phyloP scores from a whole-genome alignment of 345 rosid species.

The Sisymbrium altissimum region DNA sequence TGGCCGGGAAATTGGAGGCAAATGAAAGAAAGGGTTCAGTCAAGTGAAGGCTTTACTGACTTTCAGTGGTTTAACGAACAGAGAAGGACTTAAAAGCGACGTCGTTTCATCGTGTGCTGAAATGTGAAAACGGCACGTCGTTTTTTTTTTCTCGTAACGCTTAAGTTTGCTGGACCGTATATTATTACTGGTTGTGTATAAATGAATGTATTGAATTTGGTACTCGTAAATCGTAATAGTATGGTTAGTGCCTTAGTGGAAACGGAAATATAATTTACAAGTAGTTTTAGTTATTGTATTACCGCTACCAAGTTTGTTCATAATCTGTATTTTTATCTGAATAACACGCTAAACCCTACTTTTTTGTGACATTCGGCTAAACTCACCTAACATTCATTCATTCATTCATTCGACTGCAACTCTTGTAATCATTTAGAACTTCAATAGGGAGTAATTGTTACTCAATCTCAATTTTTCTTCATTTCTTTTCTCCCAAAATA shows the following conservation, averaged over 20 bases:
- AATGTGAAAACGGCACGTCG: background rate
- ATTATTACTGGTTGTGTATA: background rate
- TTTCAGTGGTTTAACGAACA: background rate
- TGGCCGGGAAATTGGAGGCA: conserved; percentile 3
- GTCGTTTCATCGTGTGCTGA: background rate
- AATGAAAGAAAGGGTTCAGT: conserved; percentile 27
- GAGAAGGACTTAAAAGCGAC: background rate
- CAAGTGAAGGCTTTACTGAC: background rate
- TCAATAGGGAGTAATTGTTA: conserved; percentile 9
- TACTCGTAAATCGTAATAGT: background rate
- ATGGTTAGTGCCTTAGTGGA: background rate
- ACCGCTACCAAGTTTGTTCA: too few species aligned
- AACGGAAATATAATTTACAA: background rate
- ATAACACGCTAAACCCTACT: background rate
- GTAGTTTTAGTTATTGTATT: background rate
- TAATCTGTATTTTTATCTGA: background rate
- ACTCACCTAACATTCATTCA: conserved; percentile 5
- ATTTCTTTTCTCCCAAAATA: background rate
- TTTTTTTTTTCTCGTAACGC: background rate
- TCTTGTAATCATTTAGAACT: conserved; percentile 3
- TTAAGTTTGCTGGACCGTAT: background rate
- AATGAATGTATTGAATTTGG: background rate
- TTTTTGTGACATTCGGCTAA: too few species aligned
- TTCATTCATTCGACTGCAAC: background rate
- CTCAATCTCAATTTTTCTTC: conserved; percentile 14